Evolutionary conservation across 345 rosid species (phyloP).

Genomic region (Murraya paniculata): DNA sequence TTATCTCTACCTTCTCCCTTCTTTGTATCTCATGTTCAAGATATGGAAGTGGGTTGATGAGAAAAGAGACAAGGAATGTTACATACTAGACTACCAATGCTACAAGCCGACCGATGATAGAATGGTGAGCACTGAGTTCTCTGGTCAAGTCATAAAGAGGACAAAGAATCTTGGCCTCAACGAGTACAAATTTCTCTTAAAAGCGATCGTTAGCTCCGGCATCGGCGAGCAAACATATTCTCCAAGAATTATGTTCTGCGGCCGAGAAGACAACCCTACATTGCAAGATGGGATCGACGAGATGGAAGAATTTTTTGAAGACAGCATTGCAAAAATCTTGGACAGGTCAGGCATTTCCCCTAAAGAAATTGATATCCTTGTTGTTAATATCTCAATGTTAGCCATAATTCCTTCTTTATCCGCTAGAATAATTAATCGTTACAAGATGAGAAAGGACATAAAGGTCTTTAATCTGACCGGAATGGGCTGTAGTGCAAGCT

Average conservation of each 20-base stretch:
- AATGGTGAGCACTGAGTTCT: constrained; percentile 42
- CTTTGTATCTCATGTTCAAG: constrained; percentile 32
- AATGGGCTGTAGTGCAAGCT: constrained; percentile 95
- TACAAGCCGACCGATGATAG: constrained; percentile 61
- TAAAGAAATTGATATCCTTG: constrained; percentile 64
- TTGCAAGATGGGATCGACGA: constrained; percentile 58
- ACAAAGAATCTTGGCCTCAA: constrained; percentile 49
- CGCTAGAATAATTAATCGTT: constrained; percentile 62
- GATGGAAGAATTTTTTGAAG: constrained; percentile 83
- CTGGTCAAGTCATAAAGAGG: constrained; percentile 45
- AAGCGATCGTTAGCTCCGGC: constrained; percentile 69
- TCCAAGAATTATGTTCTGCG: constrained; percentile 53
- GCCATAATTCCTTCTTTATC: constrained; percentile 59
- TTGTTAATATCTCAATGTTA: constrained; percentile 81
- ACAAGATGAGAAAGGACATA: constrained; percentile 72
- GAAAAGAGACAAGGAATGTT: constrained; percentile 49
- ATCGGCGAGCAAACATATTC: constrained; percentile 70
- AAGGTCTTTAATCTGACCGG: constrained; percentile 71
- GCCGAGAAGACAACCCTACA: constrained; percentile 57
- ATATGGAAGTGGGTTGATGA: constrained; percentile 40
- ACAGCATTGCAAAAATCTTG: constrained; percentile 57
- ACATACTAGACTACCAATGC: constrained; percentile 59
- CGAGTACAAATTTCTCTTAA: constrained; percentile 63
- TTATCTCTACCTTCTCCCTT: constrained; percentile 29
- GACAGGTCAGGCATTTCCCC: constrained; percentile 62